Evolutionary conservation across 2,329 filamentous ascomycete species (phyloP).

Genomic region (Ceratocystis cubensis): DNA sequence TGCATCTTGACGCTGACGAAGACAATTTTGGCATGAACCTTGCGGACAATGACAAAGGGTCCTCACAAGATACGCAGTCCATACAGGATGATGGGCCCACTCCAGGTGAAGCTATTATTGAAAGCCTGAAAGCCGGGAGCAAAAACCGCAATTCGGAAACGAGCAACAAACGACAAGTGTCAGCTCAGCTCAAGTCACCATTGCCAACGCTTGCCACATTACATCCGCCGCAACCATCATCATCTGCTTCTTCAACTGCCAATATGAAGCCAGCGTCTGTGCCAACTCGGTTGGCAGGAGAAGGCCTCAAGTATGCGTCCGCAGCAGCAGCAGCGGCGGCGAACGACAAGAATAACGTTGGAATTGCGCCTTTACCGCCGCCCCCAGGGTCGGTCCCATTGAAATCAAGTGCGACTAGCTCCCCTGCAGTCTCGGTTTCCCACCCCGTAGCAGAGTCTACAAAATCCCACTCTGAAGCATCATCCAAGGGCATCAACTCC

Average conservation of each 20-base stretch:
- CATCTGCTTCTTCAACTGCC: conserved; percentile 46
- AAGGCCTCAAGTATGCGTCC: conserved; percentile 91
- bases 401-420: conserved; percentile 43
- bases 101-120: conserved; percentile 23
- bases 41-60: conserved; percentile 66
- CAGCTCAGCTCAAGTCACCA: conserved; percentile 83
- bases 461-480: conserved; percentile 29
- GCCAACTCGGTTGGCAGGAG: conserved; percentile 71
- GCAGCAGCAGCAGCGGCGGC: conserved; percentile 88
- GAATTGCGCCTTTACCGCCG: conserved; percentile 84
- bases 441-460: conserved; percentile 32
- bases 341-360: conserved; percentile 74
- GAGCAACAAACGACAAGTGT: conserved; percentile 55
- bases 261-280: conserved; percentile 87
- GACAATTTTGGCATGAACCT: conserved; percentile 67
- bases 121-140: conserved; percentile 30
- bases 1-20: conserved; percentile 86
- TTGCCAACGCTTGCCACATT: conserved; percentile 84
- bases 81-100: conserved; percentile 64
- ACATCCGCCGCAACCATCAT: conserved; percentile 56
- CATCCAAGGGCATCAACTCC: conserved; percentile 31
- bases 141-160: conserved; percentile 38
- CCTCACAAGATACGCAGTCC: conserved; percentile 91
- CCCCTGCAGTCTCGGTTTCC: conserved; percentile 37
- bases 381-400: conserved; percentile 52